These are phyloP conservation scores for Perkinsus marinus DNA, from an alignment of 169 alveolate genomes.

Conservation along the genomic window DNA sequence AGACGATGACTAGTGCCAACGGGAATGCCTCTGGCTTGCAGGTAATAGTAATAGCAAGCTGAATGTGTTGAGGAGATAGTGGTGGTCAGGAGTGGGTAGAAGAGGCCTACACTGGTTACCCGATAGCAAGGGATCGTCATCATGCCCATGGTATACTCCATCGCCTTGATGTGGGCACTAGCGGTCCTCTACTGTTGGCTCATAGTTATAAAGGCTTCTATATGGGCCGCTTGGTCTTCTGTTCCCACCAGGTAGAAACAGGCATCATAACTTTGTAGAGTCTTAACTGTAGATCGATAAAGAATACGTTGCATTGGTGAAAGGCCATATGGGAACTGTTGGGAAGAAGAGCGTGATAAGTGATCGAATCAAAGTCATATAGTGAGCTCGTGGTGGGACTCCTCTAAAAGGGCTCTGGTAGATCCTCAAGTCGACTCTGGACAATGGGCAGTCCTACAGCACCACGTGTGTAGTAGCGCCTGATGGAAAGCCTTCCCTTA, in stretches of 20 bases:
- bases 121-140: background rate
- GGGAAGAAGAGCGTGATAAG: background rate
- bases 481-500: background rate
- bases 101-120: background rate
- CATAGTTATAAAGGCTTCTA: background rate
- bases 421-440: background rate
- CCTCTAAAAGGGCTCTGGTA: background rate
- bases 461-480: background rate
- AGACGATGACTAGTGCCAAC: background rate
- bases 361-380: background rate
- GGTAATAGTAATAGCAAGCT: background rate
- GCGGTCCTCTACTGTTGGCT: background rate
- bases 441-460: background rate
- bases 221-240: background rate
- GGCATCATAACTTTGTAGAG: background rate
- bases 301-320: background rate
- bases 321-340: background rate
- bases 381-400: background rate
- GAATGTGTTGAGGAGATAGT: background rate
- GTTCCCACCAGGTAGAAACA: background rate
- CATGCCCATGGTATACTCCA: background rate
- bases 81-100: background rate
- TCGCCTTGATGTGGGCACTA: background rate
- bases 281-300: background rate
- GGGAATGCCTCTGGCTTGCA: background rate